phyloP scores from a whole-genome alignment of 768 basidiomycete genomes.

The Trametes gibbosa region DNA sequence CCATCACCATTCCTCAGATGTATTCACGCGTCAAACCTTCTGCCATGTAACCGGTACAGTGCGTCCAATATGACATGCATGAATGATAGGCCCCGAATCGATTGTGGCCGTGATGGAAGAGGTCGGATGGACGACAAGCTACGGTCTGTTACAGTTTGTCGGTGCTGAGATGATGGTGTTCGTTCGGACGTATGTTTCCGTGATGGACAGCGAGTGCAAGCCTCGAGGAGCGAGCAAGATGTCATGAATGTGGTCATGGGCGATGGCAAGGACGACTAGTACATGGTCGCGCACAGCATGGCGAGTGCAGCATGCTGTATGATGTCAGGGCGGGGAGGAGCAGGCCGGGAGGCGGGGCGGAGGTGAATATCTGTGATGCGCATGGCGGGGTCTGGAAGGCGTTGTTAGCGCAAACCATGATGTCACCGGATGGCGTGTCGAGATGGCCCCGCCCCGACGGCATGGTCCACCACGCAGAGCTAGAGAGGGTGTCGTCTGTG shows the following conservation, averaged over 20 bases:
- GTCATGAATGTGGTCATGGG: background rate
- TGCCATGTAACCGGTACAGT: constrained; percentile 10
- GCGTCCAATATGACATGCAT: constrained; percentile 2
- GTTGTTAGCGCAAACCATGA: background rate
- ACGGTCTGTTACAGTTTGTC: background rate
- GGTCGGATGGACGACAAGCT: no score
- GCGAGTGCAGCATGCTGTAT: background rate
- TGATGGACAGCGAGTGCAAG: background rate
- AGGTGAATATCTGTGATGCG: no score
- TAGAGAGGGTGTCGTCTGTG: no score
- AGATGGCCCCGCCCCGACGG: background rate
- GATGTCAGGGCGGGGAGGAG: constrained; percentile 2
- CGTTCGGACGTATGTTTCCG: background rate
- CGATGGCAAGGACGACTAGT: background rate
- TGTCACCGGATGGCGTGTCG: constrained; percentile 4
- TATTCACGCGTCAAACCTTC: constrained; percentile 6
- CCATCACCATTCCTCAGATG: background rate
- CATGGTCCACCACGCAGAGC: no score
- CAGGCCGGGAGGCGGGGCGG: no score
- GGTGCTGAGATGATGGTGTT: no score
- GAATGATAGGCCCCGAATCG: background rate
- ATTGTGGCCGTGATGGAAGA: background rate
- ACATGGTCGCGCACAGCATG: background rate
- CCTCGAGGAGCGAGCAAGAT: background rate
- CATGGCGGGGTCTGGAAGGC: background rate